Evolutionary conservation across 1,284 basidiomycete species (phyloP), one percentile per base, ranked within the genome.

Genomic region (Volvariella surrecta): DNA sequence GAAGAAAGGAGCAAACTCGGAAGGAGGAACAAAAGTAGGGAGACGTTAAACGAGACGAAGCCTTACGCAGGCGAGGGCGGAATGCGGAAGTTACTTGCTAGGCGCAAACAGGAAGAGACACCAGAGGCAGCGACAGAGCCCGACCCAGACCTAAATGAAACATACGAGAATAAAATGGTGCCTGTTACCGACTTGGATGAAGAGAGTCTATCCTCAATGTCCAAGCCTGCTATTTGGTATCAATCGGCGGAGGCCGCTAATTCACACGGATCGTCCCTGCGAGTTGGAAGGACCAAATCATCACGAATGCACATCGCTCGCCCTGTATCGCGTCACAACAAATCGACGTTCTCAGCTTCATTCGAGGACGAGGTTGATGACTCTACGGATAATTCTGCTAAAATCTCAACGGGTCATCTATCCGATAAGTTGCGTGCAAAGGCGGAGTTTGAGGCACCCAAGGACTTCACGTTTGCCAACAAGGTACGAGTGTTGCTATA

Each of bases 31-130:
- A 52, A 52, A 35, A 52, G 54, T 34, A 52, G 57, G 34, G 57
- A 57, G 42, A 48, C 51, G 44, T 58, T 63, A 15, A 76, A 77
- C 51, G 67, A 68, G 32, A 75, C 69, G 11, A 79, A 87, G 53
- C 83, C 83, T 3, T 87, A 87, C 52, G 77, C 82, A 1, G 82
- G 82, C 3, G 73, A 75, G 49, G 80, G 82, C 39, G 81, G 82
- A 0, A 75, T 84, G 71, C 83, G 80, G 65, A 87, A 80, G 54
- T 60, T 85, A 58, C 59, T 88, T 32, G 77, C 79, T 24, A 71
- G 73, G 44, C 59, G 64, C 28, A 65, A 66, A 44, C 54, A 59
- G 35, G 64, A 70, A 45, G 62, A 59, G 15, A 60, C 11, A 11
- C 24, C 24, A 28, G 6, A 28, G 24, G 24, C 11, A 6, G 24